phyloP scores from a whole-genome alignment of 371 early-diverging fungal species.

The Rhizopus stolonifer region DNA sequence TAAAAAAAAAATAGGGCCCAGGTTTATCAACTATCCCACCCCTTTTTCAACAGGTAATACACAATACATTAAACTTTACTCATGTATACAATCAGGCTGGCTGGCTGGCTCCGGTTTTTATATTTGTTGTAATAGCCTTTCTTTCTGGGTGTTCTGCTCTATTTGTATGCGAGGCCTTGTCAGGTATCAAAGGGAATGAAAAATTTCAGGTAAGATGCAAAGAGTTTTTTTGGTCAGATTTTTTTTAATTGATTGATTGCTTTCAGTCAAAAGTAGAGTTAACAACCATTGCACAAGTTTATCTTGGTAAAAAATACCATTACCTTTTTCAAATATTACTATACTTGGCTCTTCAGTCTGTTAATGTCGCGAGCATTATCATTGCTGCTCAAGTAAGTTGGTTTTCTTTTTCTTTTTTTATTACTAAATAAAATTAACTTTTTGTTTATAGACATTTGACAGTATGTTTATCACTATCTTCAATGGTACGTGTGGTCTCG shows the following conservation, averaged over 20 bases:
- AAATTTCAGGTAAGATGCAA: conserved; percentile 50
- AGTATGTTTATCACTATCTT: conserved; percentile 45
- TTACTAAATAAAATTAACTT: neutral
- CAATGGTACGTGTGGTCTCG: conserved; percentile 42
- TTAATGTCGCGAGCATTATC: conserved; percentile 63
- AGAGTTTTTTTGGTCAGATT: neutral
- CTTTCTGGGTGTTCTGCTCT: conserved; percentile 57
- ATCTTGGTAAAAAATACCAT: conserved; percentile 55
- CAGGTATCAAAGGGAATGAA: conserved; percentile 75
- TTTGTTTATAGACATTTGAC: conserved; percentile 33
- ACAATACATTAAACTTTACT: neutral
- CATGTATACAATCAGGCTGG: conserved; percentile 28
- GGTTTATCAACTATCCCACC: conserved; percentile 47
- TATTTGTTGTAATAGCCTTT: conserved; percentile 43
- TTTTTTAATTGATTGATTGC: conserved; percentile 1
- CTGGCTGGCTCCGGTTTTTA: conserved; percentile 45
- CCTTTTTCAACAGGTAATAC: conserved; percentile 43
- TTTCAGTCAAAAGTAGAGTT: conserved; percentile 52
- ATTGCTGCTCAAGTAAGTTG: conserved; percentile 52
- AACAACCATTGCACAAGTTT: conserved; percentile 57
- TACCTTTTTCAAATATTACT: conserved; percentile 53
- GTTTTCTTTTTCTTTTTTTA: neutral
- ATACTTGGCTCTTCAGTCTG: conserved; percentile 58
- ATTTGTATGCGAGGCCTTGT: conserved; percentile 79
- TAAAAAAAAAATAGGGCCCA: conserved; percentile 29